Conservation (phyloP, 2,329 filamentous ascomycete genomes). For the Aschersonia sp. region DNA sequence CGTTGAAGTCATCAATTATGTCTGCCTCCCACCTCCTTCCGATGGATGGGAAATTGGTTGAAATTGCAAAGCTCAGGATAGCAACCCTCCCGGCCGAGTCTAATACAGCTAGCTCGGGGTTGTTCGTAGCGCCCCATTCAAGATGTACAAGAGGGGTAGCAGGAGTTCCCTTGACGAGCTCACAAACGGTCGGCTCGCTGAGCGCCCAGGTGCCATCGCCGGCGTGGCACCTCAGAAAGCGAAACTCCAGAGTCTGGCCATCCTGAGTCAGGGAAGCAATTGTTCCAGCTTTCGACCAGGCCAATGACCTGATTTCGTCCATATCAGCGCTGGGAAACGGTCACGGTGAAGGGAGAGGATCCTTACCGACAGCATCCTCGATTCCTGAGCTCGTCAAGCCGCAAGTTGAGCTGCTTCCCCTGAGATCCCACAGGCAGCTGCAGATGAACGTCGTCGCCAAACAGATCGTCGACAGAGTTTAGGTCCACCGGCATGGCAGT, state of each 20-base stretch:
- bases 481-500: conserved; percentile 32
- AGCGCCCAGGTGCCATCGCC: conserved; percentile 62
- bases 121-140: conserved; percentile 59
- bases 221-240: conserved; percentile 54
- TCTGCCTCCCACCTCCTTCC: conserved; percentile 52
- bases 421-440: conserved; percentile 31
- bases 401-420: conserved; percentile 50
- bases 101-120: conserved; percentile 68
- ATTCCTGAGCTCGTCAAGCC: conserved; percentile 61
- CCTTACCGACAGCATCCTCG: conserved; percentile 74
- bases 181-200: conserved; percentile 52
- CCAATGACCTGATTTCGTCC: conserved; percentile 44
- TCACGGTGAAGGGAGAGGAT: not conserved
- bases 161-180: conserved; percentile 45
- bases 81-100: conserved; percentile 67
- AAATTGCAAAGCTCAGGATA: conserved; percentile 56
- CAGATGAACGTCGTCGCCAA: conserved; percentile 53
- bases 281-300: conserved; percentile 78
- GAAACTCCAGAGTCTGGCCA: conserved; percentile 55
- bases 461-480: conserved; percentile 58
- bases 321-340: not conserved
- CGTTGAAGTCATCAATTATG: conserved; percentile 56
- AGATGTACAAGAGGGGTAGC: conserved; percentile 63
- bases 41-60: conserved; percentile 56
- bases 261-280: conserved; percentile 69